phyloP scores from a whole-genome alignment of 768 basidiomycete genomes.

The Podaxis mareebaensis region DNA sequence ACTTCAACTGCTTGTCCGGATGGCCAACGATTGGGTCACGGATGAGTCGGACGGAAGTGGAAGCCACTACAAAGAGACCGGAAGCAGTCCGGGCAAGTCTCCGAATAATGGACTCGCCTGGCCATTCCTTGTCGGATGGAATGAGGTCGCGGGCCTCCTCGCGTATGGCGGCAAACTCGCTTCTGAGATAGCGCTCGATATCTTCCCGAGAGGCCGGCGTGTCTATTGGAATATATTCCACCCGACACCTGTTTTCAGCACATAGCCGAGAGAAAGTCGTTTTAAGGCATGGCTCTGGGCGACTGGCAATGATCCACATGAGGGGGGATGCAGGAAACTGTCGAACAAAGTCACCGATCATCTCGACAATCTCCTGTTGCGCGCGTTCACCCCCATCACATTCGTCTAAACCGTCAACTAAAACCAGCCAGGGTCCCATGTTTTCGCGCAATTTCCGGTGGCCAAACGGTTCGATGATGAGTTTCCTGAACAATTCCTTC shows the following conservation, averaged over 20 bases:
- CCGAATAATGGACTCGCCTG: neutral
- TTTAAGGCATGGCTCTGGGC: conserved; percentile 1
- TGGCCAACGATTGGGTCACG: neutral
- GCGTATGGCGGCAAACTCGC: conserved; percentile 5
- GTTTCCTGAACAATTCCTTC: neutral
- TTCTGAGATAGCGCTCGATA: conserved; percentile 9
- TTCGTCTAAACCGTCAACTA: conserved; percentile 14
- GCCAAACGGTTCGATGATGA: conserved; percentile 7
- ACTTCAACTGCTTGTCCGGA: neutral
- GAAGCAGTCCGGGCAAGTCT: neutral
- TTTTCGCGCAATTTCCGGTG: neutral
- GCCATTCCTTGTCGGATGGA: neutral
- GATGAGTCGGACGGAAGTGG: conserved; percentile 2
- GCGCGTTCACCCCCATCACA: conserved; percentile 1
- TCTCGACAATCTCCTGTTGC: conserved; percentile 2
- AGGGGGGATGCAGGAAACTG: conserved; percentile 4
- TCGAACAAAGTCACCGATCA: conserved; percentile 5
- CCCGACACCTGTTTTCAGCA: neutral
- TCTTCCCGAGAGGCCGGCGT: neutral
- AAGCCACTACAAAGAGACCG: conserved; percentile 11
- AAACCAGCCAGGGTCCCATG: neutral
- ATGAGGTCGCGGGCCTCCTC: neutral
- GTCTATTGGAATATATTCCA: conserved; percentile 4
- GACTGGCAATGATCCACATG: conserved; percentile 13
- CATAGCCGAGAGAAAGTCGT: neutral